Evolutionary conservation across 2,329 filamentous ascomycete genomes (phyloP).

Genomic region (Fusarium burgessii): DNA sequence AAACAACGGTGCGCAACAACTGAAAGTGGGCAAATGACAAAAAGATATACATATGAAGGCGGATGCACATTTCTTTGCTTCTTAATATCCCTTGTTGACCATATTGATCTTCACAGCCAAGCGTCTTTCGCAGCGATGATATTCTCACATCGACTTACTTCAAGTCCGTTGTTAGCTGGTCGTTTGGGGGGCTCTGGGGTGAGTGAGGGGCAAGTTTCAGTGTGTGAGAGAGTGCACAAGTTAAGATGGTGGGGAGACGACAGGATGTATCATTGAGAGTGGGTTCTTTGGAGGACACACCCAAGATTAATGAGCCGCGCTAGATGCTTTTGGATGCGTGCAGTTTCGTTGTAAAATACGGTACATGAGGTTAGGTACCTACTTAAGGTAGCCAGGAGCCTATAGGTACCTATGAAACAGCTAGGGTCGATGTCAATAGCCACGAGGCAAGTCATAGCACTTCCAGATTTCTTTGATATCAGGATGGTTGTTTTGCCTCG

Average conservation of each 20-base stretch:
- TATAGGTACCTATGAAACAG: not conserved
- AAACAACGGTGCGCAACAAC: conserved; percentile 19
- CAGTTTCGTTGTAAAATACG: not conserved
- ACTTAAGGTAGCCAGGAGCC: too few relatives aligned
- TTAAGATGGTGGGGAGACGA: conserved; percentile 22
- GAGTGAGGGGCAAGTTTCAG: conserved; percentile 44
- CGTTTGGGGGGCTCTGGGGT: conserved; percentile 26
- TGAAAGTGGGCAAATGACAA: not conserved
- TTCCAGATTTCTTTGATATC: not conserved
- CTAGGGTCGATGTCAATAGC: conserved; percentile 11
- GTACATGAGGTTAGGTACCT: not conserved
- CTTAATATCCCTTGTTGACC: not conserved
- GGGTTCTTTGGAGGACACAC: conserved; percentile 15
- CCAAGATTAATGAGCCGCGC: not conserved
- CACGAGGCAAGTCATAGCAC: conserved; percentile 15
- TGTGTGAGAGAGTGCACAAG: conserved; percentile 24
- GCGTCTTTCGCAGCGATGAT: not conserved
- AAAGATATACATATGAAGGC: conserved; percentile 2
- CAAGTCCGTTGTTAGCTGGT: conserved; percentile 1
- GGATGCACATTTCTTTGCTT: conserved; percentile 6
- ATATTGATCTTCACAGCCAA: not conserved
- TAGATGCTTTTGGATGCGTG: not conserved
- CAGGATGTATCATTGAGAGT: conserved; percentile 28
- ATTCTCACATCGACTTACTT: not conserved
- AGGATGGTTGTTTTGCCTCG: conserved; percentile 25